Evolutionary conservation across 805 yeast species (phyloP), one percentile per base, ranked within the genome.

Genomic region (Yamadazyma nakazawae): DNA sequence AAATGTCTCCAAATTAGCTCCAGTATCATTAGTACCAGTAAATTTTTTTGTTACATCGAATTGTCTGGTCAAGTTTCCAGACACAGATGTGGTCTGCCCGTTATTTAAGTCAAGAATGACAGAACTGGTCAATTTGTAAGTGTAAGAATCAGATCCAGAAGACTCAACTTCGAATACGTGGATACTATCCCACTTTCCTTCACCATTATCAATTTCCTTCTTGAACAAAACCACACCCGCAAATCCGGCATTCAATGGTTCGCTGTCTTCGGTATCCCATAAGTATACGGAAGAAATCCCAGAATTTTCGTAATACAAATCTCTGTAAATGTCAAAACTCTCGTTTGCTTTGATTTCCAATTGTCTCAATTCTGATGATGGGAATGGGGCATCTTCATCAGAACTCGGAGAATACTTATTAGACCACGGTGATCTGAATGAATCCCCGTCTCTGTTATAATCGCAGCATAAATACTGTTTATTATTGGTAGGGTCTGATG

Each of bases 371-470:
- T 67, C 66, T 1, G 67, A 67, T 3, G 87, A 76, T 10, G 97
- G 97, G 54, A 71, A 81, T 9, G 94, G 90, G 2, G 89, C 87
- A 19, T 88, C 94, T 34, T 73, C 74, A 18, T 71, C 75, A 14
- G 38, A 49, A 2, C 59, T 40, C 0, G 87, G 85, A 52, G 74
- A 78, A 66, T 87, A 92, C 50, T 75, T 74, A 61, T 89, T 89
- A 17, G 88, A 77, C 89, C 92, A 90, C 5, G 98, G 99, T 0
- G 96, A 87, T 56, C 98, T 77, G 67, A 78, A 87, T 17, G 91
- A 83, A 66, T 92, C 98, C 7, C 96, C 91, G 61, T 92, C 99
- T 55, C 99, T 78, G 66, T 92, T 92, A 64, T 92, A 92, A 64
- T 92, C 99, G 67, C 98, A 92, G 43, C 91, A 80, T 47, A 92